Evolutionary conservation across 2,329 filamentous ascomycete genomes (phyloP).

Genomic region (Huntiella bhutanensis): DNA sequence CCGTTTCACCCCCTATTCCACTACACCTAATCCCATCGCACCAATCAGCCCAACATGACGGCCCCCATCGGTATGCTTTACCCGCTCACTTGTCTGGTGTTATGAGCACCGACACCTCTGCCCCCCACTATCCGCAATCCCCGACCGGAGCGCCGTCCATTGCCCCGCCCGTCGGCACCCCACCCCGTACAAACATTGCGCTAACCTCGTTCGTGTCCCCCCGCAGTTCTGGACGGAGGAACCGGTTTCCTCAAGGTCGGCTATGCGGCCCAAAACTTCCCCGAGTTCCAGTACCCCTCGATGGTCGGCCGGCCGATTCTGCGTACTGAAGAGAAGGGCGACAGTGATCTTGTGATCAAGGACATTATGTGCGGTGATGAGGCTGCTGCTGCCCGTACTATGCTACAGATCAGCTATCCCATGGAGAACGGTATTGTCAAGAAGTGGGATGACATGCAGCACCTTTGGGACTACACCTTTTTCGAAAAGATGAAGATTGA

Average conservation of each 20-base stretch:
- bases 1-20: not conserved
- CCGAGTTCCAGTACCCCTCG: constrained; percentile 94
- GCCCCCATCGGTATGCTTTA: constrained; percentile 1
- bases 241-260: constrained; percentile 99
- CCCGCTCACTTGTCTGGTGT: not conserved
- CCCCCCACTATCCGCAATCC: no score
- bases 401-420: constrained; percentile 96
- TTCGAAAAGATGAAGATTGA: constrained; percentile 92
- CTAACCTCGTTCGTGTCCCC: no score
- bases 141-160: no score
- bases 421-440: constrained; percentile 99
- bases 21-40: not conserved
- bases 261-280: constrained; percentile 98
- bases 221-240: constrained; percentile 88
- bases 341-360: constrained; percentile 53
- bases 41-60: not conserved
- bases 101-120: no score
- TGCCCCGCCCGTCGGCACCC: no score
- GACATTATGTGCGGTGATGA: constrained; percentile 99
- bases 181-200: no score
- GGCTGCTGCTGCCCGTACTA: constrained; percentile 81
- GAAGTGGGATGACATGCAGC: constrained; percentile 99
- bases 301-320: constrained; percentile 96
- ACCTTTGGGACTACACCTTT: constrained; percentile 98
- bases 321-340: constrained; percentile 70